Evolutionary conservation across 768 basidiomycete species (phyloP).

Genomic region (Mycena epipterygia): DNA sequence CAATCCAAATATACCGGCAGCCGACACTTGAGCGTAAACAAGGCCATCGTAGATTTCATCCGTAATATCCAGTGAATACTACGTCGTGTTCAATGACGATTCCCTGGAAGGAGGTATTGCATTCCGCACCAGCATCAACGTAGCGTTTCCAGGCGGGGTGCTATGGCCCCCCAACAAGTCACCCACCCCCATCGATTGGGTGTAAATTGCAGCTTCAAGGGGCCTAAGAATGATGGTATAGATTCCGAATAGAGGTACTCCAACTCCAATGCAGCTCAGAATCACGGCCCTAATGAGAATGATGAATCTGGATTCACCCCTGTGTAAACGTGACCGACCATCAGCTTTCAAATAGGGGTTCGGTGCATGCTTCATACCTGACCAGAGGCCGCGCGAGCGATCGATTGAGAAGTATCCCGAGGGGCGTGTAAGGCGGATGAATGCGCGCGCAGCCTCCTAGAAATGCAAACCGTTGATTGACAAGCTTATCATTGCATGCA

Average conservation of each 20-base stretch:
- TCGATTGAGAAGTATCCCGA: background rate
- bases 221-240: background rate
- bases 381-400: background rate
- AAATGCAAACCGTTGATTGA: too few species aligned
- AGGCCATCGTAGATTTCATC: too few species aligned
- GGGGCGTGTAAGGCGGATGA: background rate
- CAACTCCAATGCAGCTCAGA: background rate
- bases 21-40: too few species aligned
- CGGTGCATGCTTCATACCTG: background rate
- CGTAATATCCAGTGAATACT: too few species aligned
- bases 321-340: background rate
- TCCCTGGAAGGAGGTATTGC: too few species aligned
- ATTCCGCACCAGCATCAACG: too few species aligned
- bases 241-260: background rate
- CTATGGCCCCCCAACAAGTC: too few species aligned
- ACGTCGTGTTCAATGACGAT: too few species aligned
- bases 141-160: too few species aligned
- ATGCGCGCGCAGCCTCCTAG: background rate
- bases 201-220: background rate
- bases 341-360: background rate
- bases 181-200: too few species aligned
- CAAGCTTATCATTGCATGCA: too few species aligned
- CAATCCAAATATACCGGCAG: too few species aligned
- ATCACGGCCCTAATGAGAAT: background rate
- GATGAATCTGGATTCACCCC: background rate